A percentile compares a stretch with the other conserved stretches of the same genome.
These are phyloP conservation scores for Monosporascus sp. DNA, from an alignment of 2,329 filamentous ascomycete species.

Conservation along the genomic window DNA sequence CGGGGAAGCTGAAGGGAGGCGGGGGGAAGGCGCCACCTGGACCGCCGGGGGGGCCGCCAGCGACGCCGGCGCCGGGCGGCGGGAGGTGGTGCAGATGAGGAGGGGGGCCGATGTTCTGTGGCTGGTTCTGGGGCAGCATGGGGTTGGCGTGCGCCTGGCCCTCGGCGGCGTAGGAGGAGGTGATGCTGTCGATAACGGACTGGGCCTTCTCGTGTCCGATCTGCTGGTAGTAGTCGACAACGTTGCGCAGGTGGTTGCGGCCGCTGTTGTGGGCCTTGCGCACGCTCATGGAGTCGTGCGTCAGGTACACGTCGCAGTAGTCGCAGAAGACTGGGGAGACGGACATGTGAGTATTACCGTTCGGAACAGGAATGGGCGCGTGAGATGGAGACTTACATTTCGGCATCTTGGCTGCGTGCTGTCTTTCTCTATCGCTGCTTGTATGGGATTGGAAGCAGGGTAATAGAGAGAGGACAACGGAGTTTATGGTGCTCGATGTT, in stretches of 20 bases:
- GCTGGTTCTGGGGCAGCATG: constrained; percentile 69
- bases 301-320: constrained; percentile 99
- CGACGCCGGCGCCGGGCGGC: constrained; percentile 28
- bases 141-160: constrained; percentile 83
- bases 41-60: constrained; percentile 27
- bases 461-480: too few species aligned
- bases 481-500: too few species aligned
- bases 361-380: constrained; percentile 2
- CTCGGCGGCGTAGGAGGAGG: constrained; percentile 89
- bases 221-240: constrained; percentile 98
- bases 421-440: not conserved
- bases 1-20: constrained; percentile 59
- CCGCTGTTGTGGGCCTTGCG: constrained; percentile 97
- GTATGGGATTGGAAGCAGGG: not conserved
- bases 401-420: constrained; percentile 57
- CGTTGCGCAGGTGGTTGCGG: constrained; percentile 93
- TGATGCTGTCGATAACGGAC: constrained; percentile 97
- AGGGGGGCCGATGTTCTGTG: constrained; percentile 88
- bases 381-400: constrained; percentile 63
- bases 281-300: constrained; percentile 99
- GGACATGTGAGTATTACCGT: constrained; percentile 12
- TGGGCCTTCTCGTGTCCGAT: constrained; percentile 98
- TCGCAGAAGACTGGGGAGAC: constrained; percentile 70
- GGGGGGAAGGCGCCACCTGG: constrained; percentile 32
- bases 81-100: constrained; percentile 62